Conservation (phyloP, 2,329 filamentous ascomycete species). For the Tolypocladium pustulatum region DNA sequence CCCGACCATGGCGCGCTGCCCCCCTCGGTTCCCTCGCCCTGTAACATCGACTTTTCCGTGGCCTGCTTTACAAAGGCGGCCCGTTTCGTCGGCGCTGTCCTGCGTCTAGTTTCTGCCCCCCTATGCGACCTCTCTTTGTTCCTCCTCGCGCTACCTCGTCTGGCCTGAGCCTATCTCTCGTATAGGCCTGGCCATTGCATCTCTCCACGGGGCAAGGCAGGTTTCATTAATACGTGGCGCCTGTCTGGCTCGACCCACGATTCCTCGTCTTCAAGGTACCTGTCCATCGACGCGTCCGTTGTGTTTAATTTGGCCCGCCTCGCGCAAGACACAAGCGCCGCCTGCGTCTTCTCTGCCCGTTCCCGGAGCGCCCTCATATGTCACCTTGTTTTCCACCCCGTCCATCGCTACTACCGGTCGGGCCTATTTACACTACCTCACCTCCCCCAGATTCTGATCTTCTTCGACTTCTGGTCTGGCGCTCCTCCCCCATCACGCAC, state of each 20-base stretch:
- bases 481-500: background rate
- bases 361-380: background rate
- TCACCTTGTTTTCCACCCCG: background rate
- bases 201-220: background rate
- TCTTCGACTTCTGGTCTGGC: background rate
- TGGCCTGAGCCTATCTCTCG: background rate
- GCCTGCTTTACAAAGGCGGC: background rate
- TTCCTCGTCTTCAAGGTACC: constrained; percentile 1
- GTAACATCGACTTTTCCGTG: background rate
- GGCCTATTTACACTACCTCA: background rate
- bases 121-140: background rate
- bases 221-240: background rate
- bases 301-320: constrained; percentile 1
- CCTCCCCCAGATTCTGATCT: background rate
- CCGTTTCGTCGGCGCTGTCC: background rate
- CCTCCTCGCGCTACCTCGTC: background rate
- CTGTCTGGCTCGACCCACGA: background rate
- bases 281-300: constrained; percentile 8
- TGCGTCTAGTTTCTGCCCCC: background rate
- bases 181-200: background rate
- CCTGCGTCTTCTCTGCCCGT: constrained; percentile 1
- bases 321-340: background rate
- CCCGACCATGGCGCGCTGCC: background rate
- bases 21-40: background rate
- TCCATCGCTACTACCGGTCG: background rate